Evolutionary conservation across 192 early-diverging fungal genomes (phyloP).

Genomic region (Backusella sp.): DNA sequence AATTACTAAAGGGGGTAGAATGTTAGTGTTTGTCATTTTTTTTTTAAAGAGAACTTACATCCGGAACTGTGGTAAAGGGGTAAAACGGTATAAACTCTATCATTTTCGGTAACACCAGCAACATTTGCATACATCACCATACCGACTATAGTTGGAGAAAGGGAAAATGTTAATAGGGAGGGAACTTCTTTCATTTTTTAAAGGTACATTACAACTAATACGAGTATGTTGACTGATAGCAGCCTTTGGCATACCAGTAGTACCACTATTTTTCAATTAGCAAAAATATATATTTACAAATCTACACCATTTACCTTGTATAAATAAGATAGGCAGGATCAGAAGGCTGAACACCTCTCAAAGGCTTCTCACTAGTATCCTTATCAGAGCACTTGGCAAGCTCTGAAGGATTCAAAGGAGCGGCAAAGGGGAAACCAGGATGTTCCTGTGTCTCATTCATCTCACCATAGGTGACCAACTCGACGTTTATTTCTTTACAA

Average conservation of each 20-base stretch:
- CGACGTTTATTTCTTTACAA: conserved; percentile 25
- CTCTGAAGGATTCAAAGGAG: conserved; percentile 27
- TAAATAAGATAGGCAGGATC: conserved; percentile 44
- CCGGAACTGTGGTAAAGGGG: conserved; percentile 67
- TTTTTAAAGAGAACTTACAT: conserved; percentile 35
- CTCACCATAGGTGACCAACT: conserved; percentile 29
- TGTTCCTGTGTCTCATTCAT: conserved; percentile 27
- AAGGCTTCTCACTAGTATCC: conserved; percentile 22
- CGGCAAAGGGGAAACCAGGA: conserved; percentile 13
- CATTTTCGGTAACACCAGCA: conserved; percentile 23
- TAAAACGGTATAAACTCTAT: conserved; percentile 56
- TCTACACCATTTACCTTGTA: conserved; percentile 21
- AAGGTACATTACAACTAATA: conserved; percentile 22
- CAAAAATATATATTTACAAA: not conserved
- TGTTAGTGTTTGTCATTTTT: not conserved
- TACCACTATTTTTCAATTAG: conserved; percentile 50
- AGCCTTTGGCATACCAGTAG: conserved; percentile 63
- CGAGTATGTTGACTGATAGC: conserved; percentile 51
- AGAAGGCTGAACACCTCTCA: conserved; percentile 18
- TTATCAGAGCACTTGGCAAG: conserved; percentile 30
- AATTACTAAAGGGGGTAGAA: conserved; percentile 14
- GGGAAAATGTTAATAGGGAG: not conserved
- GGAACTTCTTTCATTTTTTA: not conserved
- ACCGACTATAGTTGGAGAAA: conserved; percentile 13
- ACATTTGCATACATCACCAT: conserved; percentile 22